Evolutionary conservation across 495 filamentous ascomycete genomes (phyloP).

Genomic region (Baudoinia panamericana): DNA sequence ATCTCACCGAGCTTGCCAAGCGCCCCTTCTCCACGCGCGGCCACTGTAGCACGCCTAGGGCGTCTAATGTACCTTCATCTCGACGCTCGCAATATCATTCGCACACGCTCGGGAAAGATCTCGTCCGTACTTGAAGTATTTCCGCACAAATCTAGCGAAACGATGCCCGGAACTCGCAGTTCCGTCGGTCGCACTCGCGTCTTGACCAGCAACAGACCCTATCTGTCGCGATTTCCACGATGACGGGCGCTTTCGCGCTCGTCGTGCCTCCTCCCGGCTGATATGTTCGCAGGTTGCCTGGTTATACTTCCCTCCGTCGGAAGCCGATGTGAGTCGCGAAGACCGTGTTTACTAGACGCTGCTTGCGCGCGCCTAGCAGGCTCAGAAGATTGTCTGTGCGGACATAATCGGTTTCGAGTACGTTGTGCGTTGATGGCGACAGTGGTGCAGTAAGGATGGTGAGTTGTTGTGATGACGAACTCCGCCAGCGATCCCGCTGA

Average conservation of each 20-base stretch:
- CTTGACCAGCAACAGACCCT: too few species aligned
- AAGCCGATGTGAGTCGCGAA: constrained; percentile 14
- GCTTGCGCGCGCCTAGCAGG: constrained; percentile 18
- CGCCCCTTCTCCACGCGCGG: not conserved
- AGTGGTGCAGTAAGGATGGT: too few species aligned
- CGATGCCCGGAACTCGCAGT: too few species aligned
- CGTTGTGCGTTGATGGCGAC: too few species aligned
- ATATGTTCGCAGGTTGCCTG: not conserved
- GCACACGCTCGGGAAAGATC: too few species aligned
- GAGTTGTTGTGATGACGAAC: too few species aligned
- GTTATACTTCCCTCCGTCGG: constrained; percentile 19
- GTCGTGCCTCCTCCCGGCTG: not conserved
- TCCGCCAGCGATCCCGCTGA: too few species aligned
- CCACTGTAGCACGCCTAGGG: not conserved
- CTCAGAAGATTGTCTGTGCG: not conserved
- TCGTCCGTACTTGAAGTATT: too few species aligned
- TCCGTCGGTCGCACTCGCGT: too few species aligned
- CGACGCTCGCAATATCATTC: too few species aligned
- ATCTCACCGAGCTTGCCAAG: constrained; percentile 6
- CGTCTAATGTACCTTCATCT: constrained; percentile 24
- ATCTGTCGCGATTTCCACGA: too few species aligned
- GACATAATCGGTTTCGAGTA: not conserved
- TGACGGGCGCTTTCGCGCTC: constrained; percentile 4
- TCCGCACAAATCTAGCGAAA: too few species aligned
- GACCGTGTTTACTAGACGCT: constrained; percentile 16